Evolutionary conservation across 2,329 filamentous ascomycete genomes (phyloP).

Genomic region (Fusarium mundagurra): DNA sequence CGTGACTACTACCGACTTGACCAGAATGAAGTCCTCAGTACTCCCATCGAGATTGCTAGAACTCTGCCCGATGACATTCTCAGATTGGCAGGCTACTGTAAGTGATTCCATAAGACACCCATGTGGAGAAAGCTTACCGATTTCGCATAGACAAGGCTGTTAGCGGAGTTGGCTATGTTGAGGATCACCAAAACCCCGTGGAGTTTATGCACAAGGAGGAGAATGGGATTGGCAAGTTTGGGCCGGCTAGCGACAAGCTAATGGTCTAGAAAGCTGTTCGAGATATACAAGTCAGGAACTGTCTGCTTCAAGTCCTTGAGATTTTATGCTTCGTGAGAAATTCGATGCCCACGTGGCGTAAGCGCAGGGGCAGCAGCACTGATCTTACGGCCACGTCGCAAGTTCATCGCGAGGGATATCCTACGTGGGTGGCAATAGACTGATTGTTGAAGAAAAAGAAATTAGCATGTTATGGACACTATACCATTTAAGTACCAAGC

Average conservation of each 20-base stretch:
- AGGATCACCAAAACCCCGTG: not conserved
- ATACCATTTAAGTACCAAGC: too few relatives aligned
- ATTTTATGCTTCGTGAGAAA: not conserved
- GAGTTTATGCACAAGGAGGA: not conserved
- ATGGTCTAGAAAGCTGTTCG: not conserved
- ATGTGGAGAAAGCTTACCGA: not conserved
- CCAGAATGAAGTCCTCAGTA: not conserved
- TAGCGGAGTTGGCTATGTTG: not conserved
- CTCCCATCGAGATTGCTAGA: not conserved
- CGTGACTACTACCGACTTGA: not conserved
- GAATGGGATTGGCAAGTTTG: not conserved
- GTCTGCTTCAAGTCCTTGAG: not conserved
- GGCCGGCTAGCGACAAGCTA: not conserved
- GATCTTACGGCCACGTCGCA: too few relatives aligned
- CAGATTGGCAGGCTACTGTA: not conserved
- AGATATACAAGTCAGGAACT: rapidly evolving
- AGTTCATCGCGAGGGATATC: not conserved
- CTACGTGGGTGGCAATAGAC: too few relatives aligned
- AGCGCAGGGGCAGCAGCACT: not conserved
- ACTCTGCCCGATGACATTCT: not conserved
- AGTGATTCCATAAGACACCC: too few relatives aligned
- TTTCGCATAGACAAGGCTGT: not conserved
- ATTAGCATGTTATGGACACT: too few relatives aligned
- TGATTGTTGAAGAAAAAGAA: too few relatives aligned
- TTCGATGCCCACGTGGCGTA: not conserved